Evolutionary conservation across 495 filamentous ascomycete species (phyloP).

Genomic region (Hypoxylon trugodes): DNA sequence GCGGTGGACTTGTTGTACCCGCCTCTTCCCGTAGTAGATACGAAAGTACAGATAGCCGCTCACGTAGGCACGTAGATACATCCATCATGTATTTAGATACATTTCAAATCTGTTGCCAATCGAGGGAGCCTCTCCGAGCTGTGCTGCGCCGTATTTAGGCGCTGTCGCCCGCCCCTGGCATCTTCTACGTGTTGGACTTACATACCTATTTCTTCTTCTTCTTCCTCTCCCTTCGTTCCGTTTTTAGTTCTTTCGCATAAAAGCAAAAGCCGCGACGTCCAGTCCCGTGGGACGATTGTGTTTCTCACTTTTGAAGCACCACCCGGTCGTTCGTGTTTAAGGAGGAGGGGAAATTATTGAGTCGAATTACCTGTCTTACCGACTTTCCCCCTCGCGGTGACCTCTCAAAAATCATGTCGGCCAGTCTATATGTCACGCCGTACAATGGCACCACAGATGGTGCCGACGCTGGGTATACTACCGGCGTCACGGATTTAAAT

Average conservation of each 20-base stretch:
- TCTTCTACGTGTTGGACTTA: conserved; percentile 3
- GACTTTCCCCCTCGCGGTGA: background rate
- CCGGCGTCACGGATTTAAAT: conserved; percentile 43
- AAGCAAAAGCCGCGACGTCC: conserved; percentile 25
- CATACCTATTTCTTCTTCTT: conserved; percentile 10
- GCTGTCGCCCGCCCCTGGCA: conserved; percentile 30
- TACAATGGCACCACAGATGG: conserved; percentile 45
- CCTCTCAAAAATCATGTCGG: conserved; percentile 40
- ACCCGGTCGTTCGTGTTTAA: conserved; percentile 1
- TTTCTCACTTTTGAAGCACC: conserved; percentile 8
- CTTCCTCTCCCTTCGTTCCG: conserved; percentile 19
- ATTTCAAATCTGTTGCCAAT: conserved; percentile 19
- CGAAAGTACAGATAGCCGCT: conserved; percentile 13
- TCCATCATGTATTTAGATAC: conserved; percentile 1
- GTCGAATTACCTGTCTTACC: conserved; percentile 1
- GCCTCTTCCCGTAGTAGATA: conserved; percentile 4
- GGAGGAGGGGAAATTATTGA: conserved; percentile 4
- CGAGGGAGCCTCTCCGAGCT: conserved; percentile 25
- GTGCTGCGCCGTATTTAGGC: conserved; percentile 34
- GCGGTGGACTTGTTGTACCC: conserved; percentile 12
- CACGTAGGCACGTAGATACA: conserved; percentile 12
- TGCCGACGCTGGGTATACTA: conserved; percentile 43
- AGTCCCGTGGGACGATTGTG: conserved; percentile 21
- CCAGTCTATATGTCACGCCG: conserved; percentile 41
- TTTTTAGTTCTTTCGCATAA: conserved; percentile 16